Conservation (phyloP, 2,329 filamentous ascomycete species). For the Ascochyta viciae-villosae region DNA sequence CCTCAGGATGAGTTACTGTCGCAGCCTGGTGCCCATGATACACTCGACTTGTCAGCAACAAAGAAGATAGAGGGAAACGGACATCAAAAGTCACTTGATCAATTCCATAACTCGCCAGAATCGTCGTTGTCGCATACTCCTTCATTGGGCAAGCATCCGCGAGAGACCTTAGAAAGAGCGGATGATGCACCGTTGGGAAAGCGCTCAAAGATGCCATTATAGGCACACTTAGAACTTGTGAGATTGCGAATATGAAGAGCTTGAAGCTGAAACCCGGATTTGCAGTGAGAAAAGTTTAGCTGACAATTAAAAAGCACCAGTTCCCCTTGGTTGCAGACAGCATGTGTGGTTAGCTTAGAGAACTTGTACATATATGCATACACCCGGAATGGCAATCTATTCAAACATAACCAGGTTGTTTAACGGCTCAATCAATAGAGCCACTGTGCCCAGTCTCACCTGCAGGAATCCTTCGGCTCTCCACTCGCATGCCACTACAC, state of each 20-base stretch:
- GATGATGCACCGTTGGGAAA: background rate
- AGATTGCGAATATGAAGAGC: too few relatives aligned
- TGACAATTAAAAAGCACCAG: too few relatives aligned
- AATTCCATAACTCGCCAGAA: background rate
- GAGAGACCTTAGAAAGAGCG: background rate
- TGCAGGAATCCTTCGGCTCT: conserved; percentile 4
- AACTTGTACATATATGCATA: too few relatives aligned
- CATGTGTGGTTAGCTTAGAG: too few relatives aligned
- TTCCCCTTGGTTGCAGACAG: too few relatives aligned
- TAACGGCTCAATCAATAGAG: too few relatives aligned
- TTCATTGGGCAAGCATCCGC: background rate
- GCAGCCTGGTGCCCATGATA: too few relatives aligned
- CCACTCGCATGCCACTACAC: background rate
- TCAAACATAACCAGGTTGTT: too few relatives aligned
- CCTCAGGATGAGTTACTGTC: background rate
- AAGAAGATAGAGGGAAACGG: background rate
- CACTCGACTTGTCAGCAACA: background rate
- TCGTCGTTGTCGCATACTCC: background rate
- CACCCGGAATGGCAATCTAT: too few relatives aligned
- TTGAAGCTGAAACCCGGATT: too few relatives aligned
- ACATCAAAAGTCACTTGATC: too few relatives aligned
- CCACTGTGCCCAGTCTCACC: background rate
- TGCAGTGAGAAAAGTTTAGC: too few relatives aligned
- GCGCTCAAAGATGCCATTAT: background rate
- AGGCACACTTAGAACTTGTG: background rate